Evolutionary conservation across 2,329 filamentous ascomycete species (phyloP), one percentile per base, ranked within the genome.

Genomic region (Mycogone perniciosa): DNA sequence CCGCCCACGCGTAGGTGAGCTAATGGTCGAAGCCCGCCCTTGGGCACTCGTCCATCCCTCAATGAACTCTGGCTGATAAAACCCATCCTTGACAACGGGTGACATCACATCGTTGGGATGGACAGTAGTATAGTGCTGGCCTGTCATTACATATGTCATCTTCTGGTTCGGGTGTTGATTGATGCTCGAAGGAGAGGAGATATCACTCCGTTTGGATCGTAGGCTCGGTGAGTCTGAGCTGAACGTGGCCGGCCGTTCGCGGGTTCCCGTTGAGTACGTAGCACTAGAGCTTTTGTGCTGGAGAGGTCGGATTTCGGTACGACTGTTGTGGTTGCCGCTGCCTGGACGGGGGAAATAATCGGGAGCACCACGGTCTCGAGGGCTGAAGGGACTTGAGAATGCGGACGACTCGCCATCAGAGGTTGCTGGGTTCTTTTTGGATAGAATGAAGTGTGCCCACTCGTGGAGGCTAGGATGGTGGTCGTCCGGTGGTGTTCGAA

Each of bases 21-120:
- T 77, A 52, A 84, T 64, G 0, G 75, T 72, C 0, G 80, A 83
- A 1, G 79, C 77, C 29, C 80, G 72, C 10, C 80, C 80, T 57
- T 83, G 79, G 1, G 80, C 75, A 0, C 75, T 73, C 7, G 77
- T 81, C 79, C 80, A 83, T 2, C 80, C 79, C 53, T 82, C 81
- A 50, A 80, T 79, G 33, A 80, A 74, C 46, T 82, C 80, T 9
- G 75, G 72, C 47, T 71, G 71, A 49, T 78, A 72, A 38, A 80
- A 77, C 48, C 79, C 78, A 7, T 73, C 71, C 0, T 31, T 29
- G 26, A 44, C 76, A 4, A 71, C 75, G 3, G 81, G 77, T 1
- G 81, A 80, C 7, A 80, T 78, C 10, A 82, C 67, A 52, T 84
- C 80, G 4, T 74, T 70, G 3, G 79, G 77, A 10, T 77, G 67